Conservation (phyloP, 805 yeast species). For the Saccharomyces kudriavzevii region DNA sequence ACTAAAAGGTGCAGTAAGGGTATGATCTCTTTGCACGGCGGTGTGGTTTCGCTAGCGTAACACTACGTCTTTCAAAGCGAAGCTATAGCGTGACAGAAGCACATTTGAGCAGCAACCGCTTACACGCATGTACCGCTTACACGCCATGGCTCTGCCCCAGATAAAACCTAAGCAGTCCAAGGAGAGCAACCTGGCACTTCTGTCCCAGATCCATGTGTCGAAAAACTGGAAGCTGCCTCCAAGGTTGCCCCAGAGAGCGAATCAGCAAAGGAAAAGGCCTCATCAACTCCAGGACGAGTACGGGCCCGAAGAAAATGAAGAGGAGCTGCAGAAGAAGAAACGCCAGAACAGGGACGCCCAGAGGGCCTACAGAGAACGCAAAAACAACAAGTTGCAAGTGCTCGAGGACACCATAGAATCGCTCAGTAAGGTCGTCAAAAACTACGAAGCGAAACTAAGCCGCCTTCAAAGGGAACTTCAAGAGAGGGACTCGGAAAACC, state of each 20-base stretch:
- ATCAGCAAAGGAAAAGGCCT: neutral
- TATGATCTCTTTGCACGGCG: neutral
- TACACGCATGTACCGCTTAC: neutral
- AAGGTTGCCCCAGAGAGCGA: slow-evolving; percentile 40
- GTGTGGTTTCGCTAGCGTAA: neutral
- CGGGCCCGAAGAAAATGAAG: slow-evolving; percentile 31
- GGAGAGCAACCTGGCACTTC: slow-evolving; percentile 42
- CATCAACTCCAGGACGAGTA: neutral
- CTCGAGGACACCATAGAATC: slow-evolving; percentile 43
- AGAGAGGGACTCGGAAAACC: slow-evolving; percentile 3
- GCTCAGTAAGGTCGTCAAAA: slow-evolving; percentile 42
- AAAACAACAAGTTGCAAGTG: slow-evolving; percentile 75
- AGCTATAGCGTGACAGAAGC: neutral
- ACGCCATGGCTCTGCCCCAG: neutral
- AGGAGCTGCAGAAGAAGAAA: slow-evolving; percentile 78
- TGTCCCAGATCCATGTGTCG: slow-evolving; percentile 10
- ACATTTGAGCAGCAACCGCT: neutral
- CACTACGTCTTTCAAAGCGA: neutral
- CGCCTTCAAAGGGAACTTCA: slow-evolving; percentile 31
- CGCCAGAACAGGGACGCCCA: slow-evolving; percentile 91
- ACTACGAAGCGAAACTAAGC: slow-evolving; percentile 54
- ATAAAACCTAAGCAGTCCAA: slow-evolving; percentile 27
- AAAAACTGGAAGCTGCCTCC: slow-evolving; percentile 21
- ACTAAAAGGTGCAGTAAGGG: neutral
- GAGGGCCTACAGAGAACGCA: slow-evolving; percentile 78